Conservation (phyloP, 345 rosid species). For the Punica granatum region DNA sequence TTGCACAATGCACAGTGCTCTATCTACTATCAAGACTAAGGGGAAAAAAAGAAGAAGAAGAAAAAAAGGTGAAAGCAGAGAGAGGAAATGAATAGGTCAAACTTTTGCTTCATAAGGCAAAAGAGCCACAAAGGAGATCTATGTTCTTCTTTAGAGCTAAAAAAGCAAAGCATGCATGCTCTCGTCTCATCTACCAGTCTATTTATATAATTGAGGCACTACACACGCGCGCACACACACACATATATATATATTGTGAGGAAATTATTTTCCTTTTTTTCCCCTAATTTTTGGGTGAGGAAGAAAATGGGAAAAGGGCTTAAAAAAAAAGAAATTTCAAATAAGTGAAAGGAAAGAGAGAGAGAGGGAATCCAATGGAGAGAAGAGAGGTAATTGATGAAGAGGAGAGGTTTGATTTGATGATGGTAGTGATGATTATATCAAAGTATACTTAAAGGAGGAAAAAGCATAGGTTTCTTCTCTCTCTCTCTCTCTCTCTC, state of each 20-base stretch:
- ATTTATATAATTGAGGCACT: no score
- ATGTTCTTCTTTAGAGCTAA: background rate
- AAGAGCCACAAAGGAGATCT: background rate
- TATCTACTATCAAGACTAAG: no score
- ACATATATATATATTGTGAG: no score
- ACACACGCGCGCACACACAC: no score
- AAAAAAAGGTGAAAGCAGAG: no score
- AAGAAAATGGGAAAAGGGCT: no score
- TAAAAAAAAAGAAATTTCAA: background rate
- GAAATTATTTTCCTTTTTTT: background rate
- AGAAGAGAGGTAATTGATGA: background rate
- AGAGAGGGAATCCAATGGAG: background rate
- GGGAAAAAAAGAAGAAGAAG: no score
- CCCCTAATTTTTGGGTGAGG: no score
- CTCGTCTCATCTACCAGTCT: background rate
- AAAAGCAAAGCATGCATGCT: background rate
- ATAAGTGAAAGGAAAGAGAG: background rate
- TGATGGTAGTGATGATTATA: background rate
- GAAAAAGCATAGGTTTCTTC: background rate
- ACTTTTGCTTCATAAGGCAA: background rate
- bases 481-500: background rate
- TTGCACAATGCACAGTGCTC: no score
- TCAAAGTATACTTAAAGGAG: background rate
- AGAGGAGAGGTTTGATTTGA: background rate
- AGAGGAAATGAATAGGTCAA: background rate